These are phyloP conservation scores for barrel medic (Medicago truncatula) DNA, from an alignment of 306 rosid species.

Conservation along the genomic window MtrunA17r5.0-ANR NC_053042.1:54159001-54159500, in stretches of 20 bases:
- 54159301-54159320: slow-evolving; percentile 10
- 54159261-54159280: not conserved
- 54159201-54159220: slow-evolving; percentile 21
- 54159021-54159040: slow-evolving; percentile 71
- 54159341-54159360: not conserved
- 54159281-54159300: slow-evolving; percentile 20
- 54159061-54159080: slow-evolving; percentile 17
- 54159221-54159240: slow-evolving; percentile 50
- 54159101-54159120: slow-evolving; percentile 36
- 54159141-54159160: slow-evolving; percentile 61
- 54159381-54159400: no score
- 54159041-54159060: slow-evolving; percentile 77
- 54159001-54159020: slow-evolving; percentile 57
- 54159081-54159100: slow-evolving; percentile 23
- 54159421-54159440: no score
- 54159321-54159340: slow-evolving; percentile 28
- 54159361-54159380: not conserved
- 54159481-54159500: not conserved
- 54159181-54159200: slow-evolving; percentile 35
- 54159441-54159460: no score
- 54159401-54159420: no score
- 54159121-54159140: slow-evolving; percentile 52
- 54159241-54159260: slow-evolving; percentile 14
- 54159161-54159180: slow-evolving; percentile 36
- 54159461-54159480: not conserved